These are phyloP conservation scores for Epichloe gansuensis DNA, from an alignment of 2,329 filamentous ascomycete species.

Conservation along the genomic window DNA sequence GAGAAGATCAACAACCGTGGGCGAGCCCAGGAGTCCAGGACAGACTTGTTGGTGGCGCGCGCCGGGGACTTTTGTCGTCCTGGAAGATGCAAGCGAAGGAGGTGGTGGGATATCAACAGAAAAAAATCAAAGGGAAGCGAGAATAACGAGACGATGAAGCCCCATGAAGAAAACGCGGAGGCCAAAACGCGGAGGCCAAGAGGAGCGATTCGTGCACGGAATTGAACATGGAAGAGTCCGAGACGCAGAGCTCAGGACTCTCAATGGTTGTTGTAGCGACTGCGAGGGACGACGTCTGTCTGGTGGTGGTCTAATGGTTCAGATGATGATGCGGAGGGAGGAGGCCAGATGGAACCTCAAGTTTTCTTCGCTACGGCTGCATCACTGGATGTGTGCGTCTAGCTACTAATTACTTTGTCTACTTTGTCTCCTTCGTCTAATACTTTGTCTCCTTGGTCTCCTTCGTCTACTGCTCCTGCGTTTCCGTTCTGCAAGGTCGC, in stretches of 20 bases:
- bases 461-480: neutral
- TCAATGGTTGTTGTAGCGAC: neutral
- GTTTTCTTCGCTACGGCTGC: neutral
- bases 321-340: neutral
- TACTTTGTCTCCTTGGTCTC: neutral
- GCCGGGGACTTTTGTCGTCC: too few relatives aligned
- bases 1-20: neutral
- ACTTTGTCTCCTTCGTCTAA: too few relatives aligned
- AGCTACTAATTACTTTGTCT: neutral
- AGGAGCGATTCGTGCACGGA: neutral
- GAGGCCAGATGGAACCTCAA: neutral
- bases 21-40: too few relatives aligned
- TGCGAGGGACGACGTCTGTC: neutral
- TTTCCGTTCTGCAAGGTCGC: constrained; percentile 2
- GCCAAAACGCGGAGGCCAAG: neutral
- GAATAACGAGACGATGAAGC: neutral
- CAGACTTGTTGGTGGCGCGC: too few relatives aligned
- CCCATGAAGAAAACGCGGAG: neutral
- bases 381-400: neutral
- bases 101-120: neutral
- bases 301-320: neutral
- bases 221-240: neutral
- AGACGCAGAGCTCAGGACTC: neutral
- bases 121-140: neutral
- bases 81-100: too few relatives aligned